phyloP scores from a whole-genome alignment of 768 basidiomycete genomes.

The Neoboletus magnificus region DNA sequence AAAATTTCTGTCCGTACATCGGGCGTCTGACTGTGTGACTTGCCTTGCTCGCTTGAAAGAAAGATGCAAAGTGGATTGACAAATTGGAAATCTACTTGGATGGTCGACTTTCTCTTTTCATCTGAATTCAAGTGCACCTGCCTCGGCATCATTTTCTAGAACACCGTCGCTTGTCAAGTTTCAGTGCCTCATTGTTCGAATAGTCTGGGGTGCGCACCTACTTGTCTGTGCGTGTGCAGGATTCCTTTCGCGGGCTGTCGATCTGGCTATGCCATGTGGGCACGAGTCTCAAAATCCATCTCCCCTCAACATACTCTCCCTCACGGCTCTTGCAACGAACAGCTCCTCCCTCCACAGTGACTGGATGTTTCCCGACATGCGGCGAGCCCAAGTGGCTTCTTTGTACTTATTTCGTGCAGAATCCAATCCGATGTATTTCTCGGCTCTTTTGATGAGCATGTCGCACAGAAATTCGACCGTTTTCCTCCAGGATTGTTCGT shows the following conservation, averaged over 20 bases:
- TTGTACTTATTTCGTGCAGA: background rate
- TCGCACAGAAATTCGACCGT: conserved; percentile 41
- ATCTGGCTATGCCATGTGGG: background rate
- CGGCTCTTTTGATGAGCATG: conserved; percentile 34
- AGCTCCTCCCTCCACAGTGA: conserved; percentile 62
- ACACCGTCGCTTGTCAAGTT: background rate
- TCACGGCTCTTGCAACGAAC: conserved; percentile 47
- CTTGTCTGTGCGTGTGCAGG: background rate
- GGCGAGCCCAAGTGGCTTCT: conserved; percentile 27
- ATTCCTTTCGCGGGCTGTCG: background rate
- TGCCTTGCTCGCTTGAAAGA: background rate
- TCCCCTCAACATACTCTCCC: conserved; percentile 42
- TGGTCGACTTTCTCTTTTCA: background rate
- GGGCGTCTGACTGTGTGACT: background rate
- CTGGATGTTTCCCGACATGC: conserved; percentile 40
- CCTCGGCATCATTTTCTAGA: background rate
- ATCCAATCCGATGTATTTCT: conserved; percentile 11
- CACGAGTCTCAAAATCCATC: conserved; percentile 42
- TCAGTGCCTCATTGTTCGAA: background rate
- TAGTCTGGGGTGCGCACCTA: background rate
- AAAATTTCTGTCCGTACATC: conserved; percentile 1
- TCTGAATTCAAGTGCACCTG: background rate
- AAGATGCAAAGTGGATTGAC: background rate
- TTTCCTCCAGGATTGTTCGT: conserved; percentile 46
- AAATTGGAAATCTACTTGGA: background rate